These are phyloP conservation scores for Neurospora sp. DNA, from an alignment of 495 filamentous ascomycete species.

Conservation along the genomic window DNA sequence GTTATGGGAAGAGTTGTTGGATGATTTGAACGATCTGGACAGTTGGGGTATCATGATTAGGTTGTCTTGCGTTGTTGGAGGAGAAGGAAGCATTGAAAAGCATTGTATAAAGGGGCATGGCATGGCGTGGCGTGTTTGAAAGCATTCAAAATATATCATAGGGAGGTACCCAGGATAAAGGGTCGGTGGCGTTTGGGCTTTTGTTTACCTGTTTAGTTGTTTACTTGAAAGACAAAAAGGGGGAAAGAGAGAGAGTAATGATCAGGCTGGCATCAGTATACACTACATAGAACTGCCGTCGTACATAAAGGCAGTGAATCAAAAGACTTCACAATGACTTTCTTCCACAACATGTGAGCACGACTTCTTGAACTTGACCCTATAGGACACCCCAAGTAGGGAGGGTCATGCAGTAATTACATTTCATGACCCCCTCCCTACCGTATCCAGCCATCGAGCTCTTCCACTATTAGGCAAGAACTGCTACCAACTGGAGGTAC, in stretches of 20 bases:
- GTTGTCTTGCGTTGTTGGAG: background rate
- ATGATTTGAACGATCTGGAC: background rate
- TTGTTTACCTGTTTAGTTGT: background rate
- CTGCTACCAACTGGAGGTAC: too few species aligned
- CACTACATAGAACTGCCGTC: too few species aligned
- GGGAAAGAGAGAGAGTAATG: background rate
- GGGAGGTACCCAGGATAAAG: background rate
- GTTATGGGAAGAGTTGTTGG: background rate
- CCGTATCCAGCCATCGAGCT: too few species aligned
- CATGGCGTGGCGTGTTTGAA: constrained; percentile 4
- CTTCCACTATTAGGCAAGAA: too few species aligned
- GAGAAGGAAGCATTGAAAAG: background rate
- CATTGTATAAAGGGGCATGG: constrained; percentile 2
- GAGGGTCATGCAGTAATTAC: too few species aligned
- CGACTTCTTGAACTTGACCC: too few species aligned
- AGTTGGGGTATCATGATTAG: background rate
- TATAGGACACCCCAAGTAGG: too few species aligned
- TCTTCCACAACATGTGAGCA: too few species aligned
- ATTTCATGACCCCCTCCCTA: too few species aligned
- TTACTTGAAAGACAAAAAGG: background rate
- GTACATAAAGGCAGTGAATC: too few species aligned
- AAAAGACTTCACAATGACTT: too few species aligned
- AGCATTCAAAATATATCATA: background rate
- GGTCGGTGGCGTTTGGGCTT: background rate
- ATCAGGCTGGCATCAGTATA: background rate